A percentile compares a stretch with the other conserved stretches of the same genome.
Evolutionary conservation across 805 yeast genomes (phyloP).

Genomic region (Candida tammaniensis): DNA sequence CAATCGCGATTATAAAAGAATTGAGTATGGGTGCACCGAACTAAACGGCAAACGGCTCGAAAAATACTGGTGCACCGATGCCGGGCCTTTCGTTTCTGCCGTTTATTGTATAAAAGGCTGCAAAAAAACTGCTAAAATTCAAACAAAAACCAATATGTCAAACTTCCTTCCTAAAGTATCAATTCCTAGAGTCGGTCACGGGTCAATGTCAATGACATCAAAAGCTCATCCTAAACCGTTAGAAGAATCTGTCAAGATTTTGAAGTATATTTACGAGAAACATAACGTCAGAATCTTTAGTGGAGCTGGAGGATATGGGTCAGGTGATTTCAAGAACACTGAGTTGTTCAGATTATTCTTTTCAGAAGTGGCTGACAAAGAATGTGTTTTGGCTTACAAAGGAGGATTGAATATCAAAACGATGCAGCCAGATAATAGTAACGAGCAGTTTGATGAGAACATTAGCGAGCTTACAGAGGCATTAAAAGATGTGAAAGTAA

Average conservation of each 20-base stretch:
- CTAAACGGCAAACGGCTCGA: too few relatives aligned
- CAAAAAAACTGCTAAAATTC: too few relatives aligned
- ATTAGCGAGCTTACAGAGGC: slow-evolving; percentile 40
- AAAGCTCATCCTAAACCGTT: slow-evolving; percentile 52
- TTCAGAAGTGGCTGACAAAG: slow-evolving; percentile 36
- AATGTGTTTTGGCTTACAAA: slow-evolving; percentile 63
- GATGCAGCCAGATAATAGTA: slow-evolving; percentile 46
- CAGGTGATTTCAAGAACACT: slow-evolving; percentile 44
- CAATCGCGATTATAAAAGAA: too few relatives aligned
- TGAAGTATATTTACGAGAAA: slow-evolving; percentile 48
- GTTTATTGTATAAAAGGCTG: too few relatives aligned
- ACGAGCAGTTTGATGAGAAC: slow-evolving; percentile 45
- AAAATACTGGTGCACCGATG: too few relatives aligned
- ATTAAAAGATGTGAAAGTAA: slow-evolving; percentile 20
- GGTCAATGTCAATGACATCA: slow-evolving; percentile 83
- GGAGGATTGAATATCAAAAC: slow-evolving; percentile 48
- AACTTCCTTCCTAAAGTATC: too few relatives aligned
- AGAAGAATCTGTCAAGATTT: slow-evolving; percentile 51
- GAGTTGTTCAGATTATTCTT: slow-evolving; percentile 56
- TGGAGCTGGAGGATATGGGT: slow-evolving; percentile 70
- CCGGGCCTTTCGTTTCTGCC: too few relatives aligned
- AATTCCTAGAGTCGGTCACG: slow-evolving; percentile 49
- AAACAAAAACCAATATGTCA: slow-evolving; percentile 4
- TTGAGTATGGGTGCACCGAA: too few relatives aligned
- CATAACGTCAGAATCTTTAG: slow-evolving; percentile 55